phyloP scores from a whole-genome alignment of 2,329 filamentous ascomycete species.

The Ophiostoma montium region DNA sequence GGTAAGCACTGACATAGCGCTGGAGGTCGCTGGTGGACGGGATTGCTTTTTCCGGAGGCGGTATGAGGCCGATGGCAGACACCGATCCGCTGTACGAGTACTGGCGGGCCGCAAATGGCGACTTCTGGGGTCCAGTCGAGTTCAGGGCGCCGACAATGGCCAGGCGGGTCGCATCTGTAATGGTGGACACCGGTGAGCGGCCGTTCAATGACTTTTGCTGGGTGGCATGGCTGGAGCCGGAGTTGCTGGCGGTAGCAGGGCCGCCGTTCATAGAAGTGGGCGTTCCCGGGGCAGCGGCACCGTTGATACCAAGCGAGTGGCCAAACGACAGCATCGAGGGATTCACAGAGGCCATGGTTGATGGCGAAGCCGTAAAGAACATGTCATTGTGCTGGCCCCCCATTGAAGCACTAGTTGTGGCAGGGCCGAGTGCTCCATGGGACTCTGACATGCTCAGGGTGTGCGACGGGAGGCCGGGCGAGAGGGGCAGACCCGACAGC shows the following conservation, averaged over 20 bases:
- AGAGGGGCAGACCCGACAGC: constrained; percentile 55
- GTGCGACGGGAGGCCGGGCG: constrained; percentile 59
- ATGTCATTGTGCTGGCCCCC: constrained; percentile 37
- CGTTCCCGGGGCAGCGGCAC: constrained; percentile 50
- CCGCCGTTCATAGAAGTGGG: constrained; percentile 58
- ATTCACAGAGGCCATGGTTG: constrained; percentile 59
- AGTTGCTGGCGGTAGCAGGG: constrained; percentile 10
- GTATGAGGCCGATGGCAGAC: constrained; percentile 33
- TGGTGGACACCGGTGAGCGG: constrained; percentile 45
- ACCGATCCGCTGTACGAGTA: constrained; percentile 45
- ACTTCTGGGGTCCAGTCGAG: constrained; percentile 31
- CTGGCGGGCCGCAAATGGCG: constrained; percentile 44
- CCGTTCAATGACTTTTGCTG: constrained; percentile 26
- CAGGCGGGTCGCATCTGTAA: constrained; percentile 49
- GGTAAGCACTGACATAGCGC: constrained; percentile 78
- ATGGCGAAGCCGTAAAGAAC: constrained; percentile 67
- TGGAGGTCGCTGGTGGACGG: constrained; percentile 78
- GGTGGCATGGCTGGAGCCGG: constrained; percentile 23
- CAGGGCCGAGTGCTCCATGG: background rate
- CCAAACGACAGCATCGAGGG: constrained; percentile 55
- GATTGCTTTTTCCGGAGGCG: constrained; percentile 41
- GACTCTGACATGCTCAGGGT: constrained; percentile 17
- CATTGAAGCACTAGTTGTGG: background rate
- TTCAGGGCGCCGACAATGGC: constrained; percentile 45
- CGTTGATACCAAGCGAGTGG: constrained; percentile 45